These are phyloP conservation scores for Cephalotrichum gorgonifer DNA, from an alignment of 2,329 filamentous ascomycete species.

Conservation along the genomic window DNA sequence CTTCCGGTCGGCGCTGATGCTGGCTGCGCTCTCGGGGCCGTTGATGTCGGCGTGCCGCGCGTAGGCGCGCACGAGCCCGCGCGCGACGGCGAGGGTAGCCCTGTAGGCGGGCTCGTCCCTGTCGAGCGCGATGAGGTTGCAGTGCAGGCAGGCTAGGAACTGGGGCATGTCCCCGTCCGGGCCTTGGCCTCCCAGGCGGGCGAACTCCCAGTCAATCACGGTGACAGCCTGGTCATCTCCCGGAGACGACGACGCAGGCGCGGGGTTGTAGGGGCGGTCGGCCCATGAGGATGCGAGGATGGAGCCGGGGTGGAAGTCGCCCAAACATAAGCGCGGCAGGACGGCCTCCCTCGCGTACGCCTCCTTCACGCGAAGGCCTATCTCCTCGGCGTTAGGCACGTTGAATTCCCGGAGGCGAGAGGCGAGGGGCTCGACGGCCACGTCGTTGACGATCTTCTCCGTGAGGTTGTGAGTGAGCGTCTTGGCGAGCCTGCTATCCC, in stretches of 20 bases:
- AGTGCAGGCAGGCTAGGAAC: slow-evolving; percentile 10
- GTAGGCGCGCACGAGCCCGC: neutral
- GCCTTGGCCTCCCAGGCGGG: slow-evolving; percentile 9
- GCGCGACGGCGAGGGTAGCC: neutral
- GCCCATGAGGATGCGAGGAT: too few species aligned
- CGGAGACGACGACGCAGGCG: too few species aligned
- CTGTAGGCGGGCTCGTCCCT: neutral
- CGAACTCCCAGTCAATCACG: slow-evolving; percentile 13
- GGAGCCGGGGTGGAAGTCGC: slow-evolving; percentile 11
- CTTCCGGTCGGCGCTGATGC: too few species aligned
- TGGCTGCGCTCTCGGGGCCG: too few species aligned
- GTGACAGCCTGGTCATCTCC: slow-evolving; percentile 5
- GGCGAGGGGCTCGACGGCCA: slow-evolving; percentile 9
- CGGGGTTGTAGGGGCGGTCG: too few species aligned
- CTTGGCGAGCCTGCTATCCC: neutral
- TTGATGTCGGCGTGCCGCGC: slow-evolving; percentile 4
- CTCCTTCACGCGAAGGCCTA: slow-evolving; percentile 5
- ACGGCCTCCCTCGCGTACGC: slow-evolving; percentile 7
- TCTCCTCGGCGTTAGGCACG: slow-evolving; percentile 4
- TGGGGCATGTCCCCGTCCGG: slow-evolving; percentile 13
- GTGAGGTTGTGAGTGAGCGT: slow-evolving; percentile 8
- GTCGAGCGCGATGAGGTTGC: neutral
- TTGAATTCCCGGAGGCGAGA: slow-evolving; percentile 4
- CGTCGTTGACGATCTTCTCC: slow-evolving; percentile 5
- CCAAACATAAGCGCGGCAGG: slow-evolving; percentile 7